Base-by-base conservation (phyloP, 2,329 filamentous ascomycete genomes). In the Aureobasidium subglaciale region DNA sequence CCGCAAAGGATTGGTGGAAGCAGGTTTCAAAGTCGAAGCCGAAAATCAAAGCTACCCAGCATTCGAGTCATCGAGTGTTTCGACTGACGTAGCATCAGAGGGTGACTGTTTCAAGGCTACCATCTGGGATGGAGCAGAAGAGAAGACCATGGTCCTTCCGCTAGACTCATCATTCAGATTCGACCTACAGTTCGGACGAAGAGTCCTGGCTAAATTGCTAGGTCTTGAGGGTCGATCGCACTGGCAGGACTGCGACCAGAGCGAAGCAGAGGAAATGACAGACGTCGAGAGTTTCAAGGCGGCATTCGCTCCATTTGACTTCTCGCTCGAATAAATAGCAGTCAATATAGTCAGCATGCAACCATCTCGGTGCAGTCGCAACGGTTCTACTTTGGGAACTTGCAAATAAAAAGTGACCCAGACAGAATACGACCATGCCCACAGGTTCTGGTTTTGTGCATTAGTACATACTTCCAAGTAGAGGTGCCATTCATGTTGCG, bases 161-260 rank as follows among this genome's bases (percentile, higher is more conserved):
- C 78, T 96, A 8, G 81, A 85, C 58, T 75, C 83, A 24, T 83
- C 82, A 16, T 81, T 87, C 60, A 82, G 86, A 13, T 97, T 99
- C 68, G 90, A 96, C 67, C 72, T 96, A 42, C 92, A 97, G 67
- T 97, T 95, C 65, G 90, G 88, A 4, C 80, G 95, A 37, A 83
- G 84, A 41, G 93, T 96, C 4, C 75, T 97, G 68, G 92, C 90
- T 1, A 96, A 96, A 72, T 75, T 99, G 50, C 76, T 99, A 49
- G 82, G 84, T 2, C 72, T 97, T 42, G 89, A 96, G 69, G 75
- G 82, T 41, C 78, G 93, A n/a, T 73, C 86, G 52, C 78, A 89
- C 62, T 99, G 93, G 93, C 85, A 84, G 69, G 87, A 95, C 63
- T 92, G 89, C 62, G 80, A 78, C 29, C 91, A 97, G 73, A 81